Percentiles rank a stretch among this genome's conserved stretches.
phyloP scores from a whole-genome alignment of 2,329 filamentous ascomycete species.

The Leptographium wingfieldii region DNA sequence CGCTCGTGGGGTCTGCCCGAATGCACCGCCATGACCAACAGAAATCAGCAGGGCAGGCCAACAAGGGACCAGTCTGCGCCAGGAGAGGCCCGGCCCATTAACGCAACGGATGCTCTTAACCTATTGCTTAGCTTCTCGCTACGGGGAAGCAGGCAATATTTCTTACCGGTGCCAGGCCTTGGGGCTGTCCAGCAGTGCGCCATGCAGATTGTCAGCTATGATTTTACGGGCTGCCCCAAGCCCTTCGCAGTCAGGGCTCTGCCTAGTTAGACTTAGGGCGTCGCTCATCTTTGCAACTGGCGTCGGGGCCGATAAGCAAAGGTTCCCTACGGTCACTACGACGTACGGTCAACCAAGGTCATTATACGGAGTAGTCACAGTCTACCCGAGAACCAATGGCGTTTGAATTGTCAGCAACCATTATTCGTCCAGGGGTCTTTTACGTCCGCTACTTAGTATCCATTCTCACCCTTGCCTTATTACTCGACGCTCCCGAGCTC shows the following conservation, averaged over 20 bases:
- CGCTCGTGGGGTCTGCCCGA: conserved; percentile 6
- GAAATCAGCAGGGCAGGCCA: neutral
- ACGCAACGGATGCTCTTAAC: neutral
- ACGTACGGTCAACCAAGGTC: too few relatives aligned
- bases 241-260: too few relatives aligned
- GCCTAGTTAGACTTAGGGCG: too few relatives aligned
- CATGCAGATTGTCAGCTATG: too few relatives aligned
- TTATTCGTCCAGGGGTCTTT: neutral
- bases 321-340: too few relatives aligned
- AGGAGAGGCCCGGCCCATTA: conserved; percentile 10
- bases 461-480: neutral
- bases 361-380: too few relatives aligned
- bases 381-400: neutral
- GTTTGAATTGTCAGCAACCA: neutral
- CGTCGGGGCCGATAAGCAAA: too few relatives aligned
- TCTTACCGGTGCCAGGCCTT: too few relatives aligned
- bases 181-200: too few relatives aligned
- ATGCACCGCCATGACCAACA: conserved; percentile 1
- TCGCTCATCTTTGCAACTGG: too few relatives aligned
- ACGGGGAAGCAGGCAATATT: neutral
- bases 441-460: neutral
- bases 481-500: neutral
- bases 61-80: neutral
- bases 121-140: conserved; percentile 1
- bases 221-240: too few relatives aligned